A percentile compares a stretch with the other conserved stretches of the same genome.
Conservation (phyloP, 2,329 filamentous ascomycete species). For the Xylariaceae sp. region DNA sequence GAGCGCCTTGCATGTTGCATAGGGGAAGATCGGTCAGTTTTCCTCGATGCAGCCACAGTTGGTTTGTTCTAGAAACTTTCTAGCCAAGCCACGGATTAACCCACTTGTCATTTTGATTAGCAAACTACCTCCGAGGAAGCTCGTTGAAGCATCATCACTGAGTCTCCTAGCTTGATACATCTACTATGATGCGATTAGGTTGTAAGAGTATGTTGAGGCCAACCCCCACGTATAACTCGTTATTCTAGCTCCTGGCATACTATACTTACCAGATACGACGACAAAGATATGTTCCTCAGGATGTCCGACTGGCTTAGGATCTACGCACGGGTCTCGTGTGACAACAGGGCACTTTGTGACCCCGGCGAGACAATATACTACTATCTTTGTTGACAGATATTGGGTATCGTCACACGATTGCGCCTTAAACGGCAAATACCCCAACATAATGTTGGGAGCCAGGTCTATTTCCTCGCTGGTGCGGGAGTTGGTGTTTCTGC, state of each 20-base stretch:
- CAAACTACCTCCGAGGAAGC: not conserved
- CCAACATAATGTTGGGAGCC: slow-evolving; percentile 14
- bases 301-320: slow-evolving; percentile 13
- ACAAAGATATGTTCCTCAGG: slow-evolving; percentile 3
- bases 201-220: not conserved
- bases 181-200: not conserved
- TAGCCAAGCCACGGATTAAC: slow-evolving; percentile 3
- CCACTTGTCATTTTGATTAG: not conserved
- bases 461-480: not conserved
- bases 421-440: not conserved
- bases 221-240: not conserved
- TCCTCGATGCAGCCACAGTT: slow-evolving; percentile 17
- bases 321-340: slow-evolving; percentile 24
- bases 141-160: not conserved
- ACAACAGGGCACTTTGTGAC: too few relatives aligned
- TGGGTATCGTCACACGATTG: slow-evolving; percentile 12
- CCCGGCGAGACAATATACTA: too few relatives aligned
- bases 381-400: slow-evolving; percentile 7
- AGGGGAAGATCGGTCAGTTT: slow-evolving; percentile 19
- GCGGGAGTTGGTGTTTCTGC: too few relatives aligned
- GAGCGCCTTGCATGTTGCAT: slow-evolving; percentile 27
- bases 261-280: slow-evolving; percentile 17
- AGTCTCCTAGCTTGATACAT: not conserved
- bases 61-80: slow-evolving; percentile 22
- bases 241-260: slow-evolving; percentile 13